Conservation (phyloP, 768 basidiomycete genomes). For the Leccinellum albellum region DNA sequence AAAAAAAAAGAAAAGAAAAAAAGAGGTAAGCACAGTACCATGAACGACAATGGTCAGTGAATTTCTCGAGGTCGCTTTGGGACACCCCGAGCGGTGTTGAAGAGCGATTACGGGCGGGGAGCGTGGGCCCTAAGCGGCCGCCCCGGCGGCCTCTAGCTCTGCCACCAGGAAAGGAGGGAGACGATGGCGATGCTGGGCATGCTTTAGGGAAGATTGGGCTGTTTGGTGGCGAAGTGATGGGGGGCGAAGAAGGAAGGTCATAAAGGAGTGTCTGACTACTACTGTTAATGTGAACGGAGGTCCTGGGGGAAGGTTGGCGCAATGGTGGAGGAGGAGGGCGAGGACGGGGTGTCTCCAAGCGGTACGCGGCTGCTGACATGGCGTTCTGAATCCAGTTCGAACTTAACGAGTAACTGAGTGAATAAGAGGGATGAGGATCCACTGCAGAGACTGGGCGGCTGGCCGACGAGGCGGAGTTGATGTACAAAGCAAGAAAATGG, state of each 20-base stretch:
- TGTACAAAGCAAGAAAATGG: constrained; percentile 20
- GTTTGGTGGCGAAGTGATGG: constrained; percentile 52
- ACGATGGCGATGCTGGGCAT: constrained; percentile 50
- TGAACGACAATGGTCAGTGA: constrained; percentile 71
- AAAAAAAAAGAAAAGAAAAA: not conserved
- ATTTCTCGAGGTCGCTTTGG: constrained; percentile 69
- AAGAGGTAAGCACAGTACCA: constrained; percentile 47
- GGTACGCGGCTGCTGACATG: constrained; percentile 63
- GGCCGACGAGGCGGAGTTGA: constrained; percentile 11
- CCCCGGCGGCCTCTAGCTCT: constrained; percentile 49
- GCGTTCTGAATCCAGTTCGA: constrained; percentile 36
- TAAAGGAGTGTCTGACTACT: constrained; percentile 66
- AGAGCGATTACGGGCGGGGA: constrained; percentile 58
- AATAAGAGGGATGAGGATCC: not conserved
- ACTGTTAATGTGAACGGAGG: constrained; percentile 40
- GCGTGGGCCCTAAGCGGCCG: constrained; percentile 47
- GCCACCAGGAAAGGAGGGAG: constrained; percentile 48
- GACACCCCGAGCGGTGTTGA: constrained; percentile 64
- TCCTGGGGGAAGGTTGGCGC: constrained; percentile 45
- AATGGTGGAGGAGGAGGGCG: constrained; percentile 58
- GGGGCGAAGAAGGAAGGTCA: constrained; percentile 61
- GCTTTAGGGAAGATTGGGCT: constrained; percentile 42
- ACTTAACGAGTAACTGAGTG: constrained; percentile 9
- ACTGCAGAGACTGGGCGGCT: constrained; percentile 9
- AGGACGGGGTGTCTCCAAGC: constrained; percentile 59